Evolutionary conservation across 768 basidiomycete species (phyloP), one percentile per base, ranked within the genome.

Genomic region (Rhizopogon vinicolor): DNA sequence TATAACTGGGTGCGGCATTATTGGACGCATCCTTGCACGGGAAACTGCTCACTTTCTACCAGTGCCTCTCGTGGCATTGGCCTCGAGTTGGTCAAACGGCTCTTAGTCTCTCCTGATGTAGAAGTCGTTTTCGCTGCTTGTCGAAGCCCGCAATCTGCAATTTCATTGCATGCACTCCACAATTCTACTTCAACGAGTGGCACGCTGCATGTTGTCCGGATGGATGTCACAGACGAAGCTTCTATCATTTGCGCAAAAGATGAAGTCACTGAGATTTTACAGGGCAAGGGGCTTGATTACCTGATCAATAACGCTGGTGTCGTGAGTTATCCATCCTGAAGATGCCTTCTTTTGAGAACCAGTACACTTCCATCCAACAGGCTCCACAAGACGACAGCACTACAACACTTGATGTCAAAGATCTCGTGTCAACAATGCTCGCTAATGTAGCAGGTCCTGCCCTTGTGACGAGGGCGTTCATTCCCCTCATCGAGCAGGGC

Each of bases 231-330:
- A 3, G 65, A 69, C 55, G 53, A 65, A 41, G 52, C 52, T 10
- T 69, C 69, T 41, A 71, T 75, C 53, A 50, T 57, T 40, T 40
- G 22, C 35, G 62, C 53, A 14, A 53, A 25, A 39, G 40, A 55
- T 7, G 65, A 69, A n/a, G 64, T 61, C 60, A 40, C 25, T 25
- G 3, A 25, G 25, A 25, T 25, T 25, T 25, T 25, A 25, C 25
- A 25, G 4, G 25, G 25, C 25, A 25, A 25, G 25, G 25, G 25
- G 25, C 25, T 25, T 25, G 25, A 25, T 25, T 25, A 25, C 25
- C 3, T 77, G 19, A 57, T 74, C 54, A 77, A 75, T 62, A 75
- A 74, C 50, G 73, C 74, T 2, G 74, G 63, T 0, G 58, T 73
- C 35, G 73, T 74, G 53, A 48, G 74, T 64, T 8, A 13, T 39